phyloP scores from a whole-genome alignment of 352 stramenopile genomes.

The Globisporangium cylindrosporum region DNA sequence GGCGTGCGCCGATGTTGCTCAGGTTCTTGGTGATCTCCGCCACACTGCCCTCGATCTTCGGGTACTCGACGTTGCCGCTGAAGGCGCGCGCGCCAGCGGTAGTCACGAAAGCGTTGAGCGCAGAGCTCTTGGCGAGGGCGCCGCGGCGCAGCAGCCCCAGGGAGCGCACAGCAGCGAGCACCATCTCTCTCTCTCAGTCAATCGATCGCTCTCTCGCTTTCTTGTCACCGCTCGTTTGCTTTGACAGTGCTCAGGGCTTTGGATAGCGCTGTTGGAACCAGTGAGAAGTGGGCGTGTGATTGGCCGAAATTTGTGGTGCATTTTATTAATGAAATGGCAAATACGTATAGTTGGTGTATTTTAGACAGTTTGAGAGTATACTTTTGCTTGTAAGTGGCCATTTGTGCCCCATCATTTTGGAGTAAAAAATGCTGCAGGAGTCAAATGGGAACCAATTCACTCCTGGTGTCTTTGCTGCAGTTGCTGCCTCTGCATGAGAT shows the following conservation, averaged over 20 bases:
- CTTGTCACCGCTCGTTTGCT: slow-evolving; percentile 10
- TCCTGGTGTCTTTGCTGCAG: background rate
- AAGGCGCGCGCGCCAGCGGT: slow-evolving; percentile 38
- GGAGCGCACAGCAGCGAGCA: slow-evolving; percentile 19
- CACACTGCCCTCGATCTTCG: slow-evolving; percentile 71
- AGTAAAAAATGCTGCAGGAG: background rate
- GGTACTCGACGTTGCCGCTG: slow-evolving; percentile 83
- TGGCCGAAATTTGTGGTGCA: background rate
- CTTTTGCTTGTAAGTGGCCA: too few relatives aligned
- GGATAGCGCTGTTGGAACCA: slow-evolving; percentile 1
- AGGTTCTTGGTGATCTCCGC: slow-evolving; percentile 66
- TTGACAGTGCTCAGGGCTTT: background rate
- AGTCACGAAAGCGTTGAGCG: background rate
- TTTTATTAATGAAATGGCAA: background rate
- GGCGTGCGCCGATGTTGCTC: slow-evolving; percentile 63
- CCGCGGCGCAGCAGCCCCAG: slow-evolving; percentile 16
- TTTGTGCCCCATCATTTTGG: background rate
- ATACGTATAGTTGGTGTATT: background rate
- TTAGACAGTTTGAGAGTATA: too few relatives aligned
- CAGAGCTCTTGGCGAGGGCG: slow-evolving; percentile 1
- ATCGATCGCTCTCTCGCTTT: slow-evolving; percentile 3
- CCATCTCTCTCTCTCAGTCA: slow-evolving; percentile 11
- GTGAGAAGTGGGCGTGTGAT: background rate
- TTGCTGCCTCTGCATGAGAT: background rate
- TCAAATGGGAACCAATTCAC: background rate